Base-by-base conservation (phyloP, 2,329 filamentous ascomycete species). In the Hypoxylon sp. region DNA sequence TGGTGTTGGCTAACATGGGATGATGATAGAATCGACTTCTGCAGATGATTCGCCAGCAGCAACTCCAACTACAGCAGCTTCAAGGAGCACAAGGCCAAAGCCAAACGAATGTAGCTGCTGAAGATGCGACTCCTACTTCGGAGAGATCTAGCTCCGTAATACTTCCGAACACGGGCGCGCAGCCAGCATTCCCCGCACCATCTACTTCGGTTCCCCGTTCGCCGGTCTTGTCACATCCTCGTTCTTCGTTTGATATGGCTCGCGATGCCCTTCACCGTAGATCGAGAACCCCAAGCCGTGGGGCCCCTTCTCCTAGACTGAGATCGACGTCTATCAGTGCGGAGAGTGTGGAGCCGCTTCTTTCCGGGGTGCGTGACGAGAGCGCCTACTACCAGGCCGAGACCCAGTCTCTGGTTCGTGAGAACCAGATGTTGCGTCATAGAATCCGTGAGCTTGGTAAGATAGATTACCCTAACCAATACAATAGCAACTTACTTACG, bases 361-460 rank as follows among this genome's bases (percentile, higher is more conserved):
- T 86, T 52, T 83, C 91, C 1, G 87, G 86, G n/a, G 87, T 87
- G 6, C 84, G 92, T 17, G 92, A 94, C 74, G 92, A 94, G 77
- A 90, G 87, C 70, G 90, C 91, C 0, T 94, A 94, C 78, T 94
- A 94, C 75, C 92, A 94, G 78, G 92, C 92, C 3, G 92, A 95
- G 80, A 93, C 92, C 1, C 91, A 93, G 80, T 94, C 89, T 81
- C 80, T 95, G 74, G 87, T 90, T 22, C 85, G 92, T 26, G 92
- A 94, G 81, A 95, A 94, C 73, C 92, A 94, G 80, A 94, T 95
- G 92, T 82, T 95, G 57, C 89, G 91, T 68, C 86, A 90, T 77
- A 86, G 92, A 53, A 92, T 94, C 66, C 85, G 90, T 37, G 92
- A 94, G 74, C 81, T 94, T 13, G 91, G 91, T 92, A 81, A 63